Evolutionary conservation across 106 monocot genomes (phyloP).

Genomic region (Dendrobium officinale): DNA sequence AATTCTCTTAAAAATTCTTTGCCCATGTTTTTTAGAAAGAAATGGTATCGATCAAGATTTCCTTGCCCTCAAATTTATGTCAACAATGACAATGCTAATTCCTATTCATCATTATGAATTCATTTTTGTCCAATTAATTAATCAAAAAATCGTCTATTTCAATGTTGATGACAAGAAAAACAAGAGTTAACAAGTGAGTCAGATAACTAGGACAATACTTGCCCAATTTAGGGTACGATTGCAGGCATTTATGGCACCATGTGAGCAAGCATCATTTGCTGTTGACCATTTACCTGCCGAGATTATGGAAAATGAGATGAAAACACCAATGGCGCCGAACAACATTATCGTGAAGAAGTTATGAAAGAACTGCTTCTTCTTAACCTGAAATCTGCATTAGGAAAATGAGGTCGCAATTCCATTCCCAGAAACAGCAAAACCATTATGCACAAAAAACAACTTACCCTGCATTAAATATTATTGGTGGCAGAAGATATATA

Average conservation of each 20-base stretch:
- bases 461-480: conserved; percentile 87
- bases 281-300: conserved; percentile 46
- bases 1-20: not conserved
- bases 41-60: not conserved
- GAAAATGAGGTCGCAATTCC: not conserved
- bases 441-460: not conserved
- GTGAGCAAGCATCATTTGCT: not conserved
- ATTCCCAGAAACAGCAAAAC: not conserved
- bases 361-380: conserved; percentile 82
- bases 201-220: not conserved
- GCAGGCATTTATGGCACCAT: not conserved
- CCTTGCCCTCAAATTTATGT: not conserved
- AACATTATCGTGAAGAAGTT: conserved; percentile 79
- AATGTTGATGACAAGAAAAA: not conserved
- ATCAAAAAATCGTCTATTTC: not conserved
- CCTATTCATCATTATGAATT: not conserved
- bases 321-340: conserved; percentile 69
- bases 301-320: conserved; percentile 66
- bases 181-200: not conserved
- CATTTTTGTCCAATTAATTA: not conserved
- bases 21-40: not conserved
- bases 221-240: not conserved
- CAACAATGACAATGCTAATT: not conserved
- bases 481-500: conserved; percentile 75
- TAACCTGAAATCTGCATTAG: conserved; percentile 66